Conservation (phyloP, 371 early-diverging fungal species). For the Mortierella sp. region DNA sequence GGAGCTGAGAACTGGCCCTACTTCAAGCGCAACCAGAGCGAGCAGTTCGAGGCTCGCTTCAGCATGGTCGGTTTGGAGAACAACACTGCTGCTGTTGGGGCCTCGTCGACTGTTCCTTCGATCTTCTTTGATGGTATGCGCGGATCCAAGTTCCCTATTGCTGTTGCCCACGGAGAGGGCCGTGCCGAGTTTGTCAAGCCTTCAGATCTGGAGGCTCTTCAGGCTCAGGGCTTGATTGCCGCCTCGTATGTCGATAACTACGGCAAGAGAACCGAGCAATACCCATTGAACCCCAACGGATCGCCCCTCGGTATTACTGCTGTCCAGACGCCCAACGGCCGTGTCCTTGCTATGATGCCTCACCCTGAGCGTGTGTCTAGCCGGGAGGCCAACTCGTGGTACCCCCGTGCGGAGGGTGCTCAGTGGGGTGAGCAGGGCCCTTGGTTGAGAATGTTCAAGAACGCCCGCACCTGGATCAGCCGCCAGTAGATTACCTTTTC, state of each 20-base stretch:
- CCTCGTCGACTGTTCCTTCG: slow-evolving; percentile 45
- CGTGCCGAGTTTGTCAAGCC: slow-evolving; percentile 80
- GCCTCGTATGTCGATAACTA: slow-evolving; percentile 89
- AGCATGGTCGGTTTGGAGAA: slow-evolving; percentile 77
- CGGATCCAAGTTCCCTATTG: slow-evolving; percentile 93
- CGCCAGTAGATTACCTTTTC: neutral
- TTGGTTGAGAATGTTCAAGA: slow-evolving; percentile 89
- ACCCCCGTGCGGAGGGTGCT: slow-evolving; percentile 65
- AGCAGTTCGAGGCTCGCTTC: slow-evolving; percentile 96
- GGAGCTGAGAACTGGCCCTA: slow-evolving; percentile 89
- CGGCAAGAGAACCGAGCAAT: slow-evolving; percentile 79
- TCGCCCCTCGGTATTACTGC: slow-evolving; percentile 90
- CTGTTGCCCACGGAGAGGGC: slow-evolving; percentile 98
- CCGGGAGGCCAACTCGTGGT: slow-evolving; percentile 90
- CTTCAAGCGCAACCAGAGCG: slow-evolving; percentile 90
- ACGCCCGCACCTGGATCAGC: slow-evolving; percentile 86
- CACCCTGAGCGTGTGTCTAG: slow-evolving; percentile 96
- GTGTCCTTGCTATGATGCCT: slow-evolving; percentile 96
- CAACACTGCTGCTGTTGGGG: slow-evolving; percentile 24
- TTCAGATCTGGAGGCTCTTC: slow-evolving; percentile 62
- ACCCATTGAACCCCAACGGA: slow-evolving; percentile 98
- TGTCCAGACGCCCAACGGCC: slow-evolving; percentile 85
- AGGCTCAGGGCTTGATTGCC: slow-evolving; percentile 68
- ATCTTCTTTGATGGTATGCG: slow-evolving; percentile 92
- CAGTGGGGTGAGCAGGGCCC: slow-evolving; percentile 85